Evolutionary conservation across 2,329 filamentous ascomycete species (phyloP).

Genomic region (Sporothrix brasiliensis): DNA sequence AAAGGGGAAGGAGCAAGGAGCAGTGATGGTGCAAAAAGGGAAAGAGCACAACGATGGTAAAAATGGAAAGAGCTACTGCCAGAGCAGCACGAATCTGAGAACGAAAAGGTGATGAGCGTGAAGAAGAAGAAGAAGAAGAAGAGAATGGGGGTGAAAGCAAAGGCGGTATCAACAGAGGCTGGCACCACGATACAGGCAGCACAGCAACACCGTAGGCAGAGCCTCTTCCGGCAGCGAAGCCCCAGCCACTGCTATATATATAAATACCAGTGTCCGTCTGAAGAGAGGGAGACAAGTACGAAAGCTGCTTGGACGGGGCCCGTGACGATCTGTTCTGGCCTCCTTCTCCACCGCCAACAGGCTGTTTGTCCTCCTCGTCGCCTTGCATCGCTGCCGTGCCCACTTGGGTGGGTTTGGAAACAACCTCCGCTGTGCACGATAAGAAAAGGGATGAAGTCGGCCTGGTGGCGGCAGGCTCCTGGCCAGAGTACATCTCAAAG

Average conservation of each 20-base stretch:
- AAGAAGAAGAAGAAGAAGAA: not conserved
- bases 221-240: slow-evolving; percentile 1
- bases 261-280: not conserved
- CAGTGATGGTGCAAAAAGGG: not conserved
- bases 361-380: not conserved
- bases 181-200: not conserved
- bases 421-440: not conserved
- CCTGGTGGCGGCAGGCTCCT: not conserved
- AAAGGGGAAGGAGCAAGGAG: not conserved
- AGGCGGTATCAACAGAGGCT: not conserved
- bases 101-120: slow-evolving; percentile 1
- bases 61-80: not conserved
- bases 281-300: not conserved
- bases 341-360: not conserved
- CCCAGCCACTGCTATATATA: slow-evolving; percentile 18
- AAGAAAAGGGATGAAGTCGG: not conserved
- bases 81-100: not conserved
- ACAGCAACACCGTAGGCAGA: not conserved
- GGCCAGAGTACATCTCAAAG: not conserved
- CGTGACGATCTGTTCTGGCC: slow-evolving; percentile 11
- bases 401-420: not conserved
- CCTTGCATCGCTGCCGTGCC: slow-evolving; percentile 21
- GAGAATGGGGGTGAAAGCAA: not conserved
- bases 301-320: not conserved
- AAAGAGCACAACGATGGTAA: not conserved